Evolutionary conservation across 2,329 filamentous ascomycete genomes (phyloP).

Genomic region (Paraphoma chrysanthemicola): DNA sequence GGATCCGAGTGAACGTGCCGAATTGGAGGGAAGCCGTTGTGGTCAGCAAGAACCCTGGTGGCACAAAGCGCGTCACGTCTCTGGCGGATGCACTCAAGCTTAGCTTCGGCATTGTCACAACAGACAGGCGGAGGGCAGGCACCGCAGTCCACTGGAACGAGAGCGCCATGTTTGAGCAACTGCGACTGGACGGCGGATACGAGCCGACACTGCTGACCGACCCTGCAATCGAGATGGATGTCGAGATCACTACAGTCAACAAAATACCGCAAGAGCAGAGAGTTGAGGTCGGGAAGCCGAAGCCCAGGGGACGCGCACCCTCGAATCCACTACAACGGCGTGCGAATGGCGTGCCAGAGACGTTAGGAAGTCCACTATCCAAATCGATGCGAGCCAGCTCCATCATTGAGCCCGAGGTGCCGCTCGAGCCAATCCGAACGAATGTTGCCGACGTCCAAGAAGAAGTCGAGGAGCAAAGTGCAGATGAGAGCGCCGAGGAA

Average conservation of each 20-base stretch:
- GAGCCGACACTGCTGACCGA: slow-evolving; percentile 44
- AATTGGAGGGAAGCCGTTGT: slow-evolving; percentile 93
- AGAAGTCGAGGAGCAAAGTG: slow-evolving; percentile 23
- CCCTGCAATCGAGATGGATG: slow-evolving; percentile 40
- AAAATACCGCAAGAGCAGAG: slow-evolving; percentile 34
- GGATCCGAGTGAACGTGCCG: slow-evolving; percentile 88
- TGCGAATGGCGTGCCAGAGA: slow-evolving; percentile 34
- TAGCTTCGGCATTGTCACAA: slow-evolving; percentile 96
- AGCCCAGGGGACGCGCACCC: slow-evolving; percentile 23
- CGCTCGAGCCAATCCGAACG: slow-evolving; percentile 32
- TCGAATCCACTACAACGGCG: slow-evolving; percentile 40
- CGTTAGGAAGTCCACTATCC: slow-evolving; percentile 40
- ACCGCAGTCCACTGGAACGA: slow-evolving; percentile 68
- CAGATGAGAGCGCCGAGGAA: slow-evolving; percentile 38
- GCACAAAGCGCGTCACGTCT: slow-evolving; percentile 95
- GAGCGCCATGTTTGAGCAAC: slow-evolving; percentile 73
- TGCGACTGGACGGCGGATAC: slow-evolving; percentile 52
- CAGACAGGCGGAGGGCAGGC: slow-evolving; percentile 64
- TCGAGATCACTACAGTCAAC: slow-evolving; percentile 39
- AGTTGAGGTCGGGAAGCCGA: slow-evolving; percentile 37
- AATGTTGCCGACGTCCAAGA: slow-evolving; percentile 25
- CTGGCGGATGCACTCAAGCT: slow-evolving; percentile 94
- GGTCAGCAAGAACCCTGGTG: slow-evolving; percentile 97
- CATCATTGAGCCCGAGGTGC: slow-evolving; percentile 40
- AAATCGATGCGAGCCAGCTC: slow-evolving; percentile 46